Evolutionary conservation across 768 basidiomycete genomes (phyloP), one percentile per base, ranked within the genome.

Genomic region (Kwoniella pini): DNA sequence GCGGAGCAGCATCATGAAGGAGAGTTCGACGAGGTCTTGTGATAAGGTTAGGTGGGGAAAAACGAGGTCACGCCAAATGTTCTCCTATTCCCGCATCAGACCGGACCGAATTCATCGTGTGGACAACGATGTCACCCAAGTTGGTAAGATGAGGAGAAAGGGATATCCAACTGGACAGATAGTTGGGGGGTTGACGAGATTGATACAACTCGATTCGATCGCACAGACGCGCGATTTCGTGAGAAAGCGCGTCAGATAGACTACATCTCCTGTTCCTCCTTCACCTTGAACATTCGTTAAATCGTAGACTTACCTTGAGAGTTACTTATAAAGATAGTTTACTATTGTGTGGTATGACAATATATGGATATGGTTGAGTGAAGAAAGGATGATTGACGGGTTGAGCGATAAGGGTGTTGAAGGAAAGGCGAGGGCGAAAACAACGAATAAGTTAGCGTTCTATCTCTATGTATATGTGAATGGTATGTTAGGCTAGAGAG

Each of bases 191-290:
- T 13, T 19, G 42, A n/a, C 12, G 28, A 39, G 21, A 15, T 12
- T 7, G 44, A 27, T 21, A 30, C 13, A 28, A 49, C 46, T 43
- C 36, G 39, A 45, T 22, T 59, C 49, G 49, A 52, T 51, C 39
- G 57, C 57, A 59, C 48, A 45, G 50, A 57, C 55, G 55, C 55
- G 55, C 44, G 26, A 17, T 57, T 27, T 15, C 19, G 45, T 42
- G 44, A 56, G 33, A 36, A 57, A 27, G 45, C 55, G 55, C 55
- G 55, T 48, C 55, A 11, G 19, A n/a, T 13, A 21, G 7, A 28
- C 21, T 12, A n/a, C 33, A 21, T 9, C n/a, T 27, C 17, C 13
- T n/a, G 4, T 21, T 28, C 27, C 21, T 26, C 52, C 9, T 42
- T 15, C 24, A 6, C 27, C 19, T 9, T 42, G 19, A 11, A 22